These are phyloP conservation scores for Gorgonomyces haynaldii DNA, from an alignment of 192 early-diverging fungal species.

Conservation along the genomic window DNA sequence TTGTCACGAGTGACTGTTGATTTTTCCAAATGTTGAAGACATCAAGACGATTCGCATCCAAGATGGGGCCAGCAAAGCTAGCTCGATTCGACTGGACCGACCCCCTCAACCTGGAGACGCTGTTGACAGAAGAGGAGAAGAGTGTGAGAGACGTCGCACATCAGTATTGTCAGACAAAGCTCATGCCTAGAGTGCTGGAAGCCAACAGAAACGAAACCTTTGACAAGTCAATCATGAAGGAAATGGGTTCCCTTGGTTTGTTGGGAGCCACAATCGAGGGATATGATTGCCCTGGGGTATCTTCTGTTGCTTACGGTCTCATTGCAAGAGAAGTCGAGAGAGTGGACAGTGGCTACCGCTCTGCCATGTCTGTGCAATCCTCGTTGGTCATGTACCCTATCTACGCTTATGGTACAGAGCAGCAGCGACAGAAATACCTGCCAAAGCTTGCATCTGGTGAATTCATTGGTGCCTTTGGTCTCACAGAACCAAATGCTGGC, in stretches of 20 bases:
- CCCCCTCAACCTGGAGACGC: constrained; percentile 67
- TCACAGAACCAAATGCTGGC: constrained; percentile 97
- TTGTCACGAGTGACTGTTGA: too few species aligned
- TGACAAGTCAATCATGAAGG: constrained; percentile 79
- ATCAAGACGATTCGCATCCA: too few species aligned
- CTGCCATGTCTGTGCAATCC: constrained; percentile 96
- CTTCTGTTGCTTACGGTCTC: constrained; percentile 91
- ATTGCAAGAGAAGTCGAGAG: constrained; percentile 93
- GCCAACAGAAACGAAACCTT: constrained; percentile 83
- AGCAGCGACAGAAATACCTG: constrained; percentile 83
- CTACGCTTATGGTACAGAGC: constrained; percentile 78
- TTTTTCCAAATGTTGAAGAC: too few species aligned
- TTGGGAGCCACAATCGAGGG: constrained; percentile 90
- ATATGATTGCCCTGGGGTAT: constrained; percentile 95
- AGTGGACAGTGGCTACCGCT: constrained; percentile 92
- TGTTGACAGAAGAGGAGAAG: constrained; percentile 85
- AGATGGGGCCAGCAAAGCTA: constrained; percentile 28
- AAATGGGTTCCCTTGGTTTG: constrained; percentile 89
- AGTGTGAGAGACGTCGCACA: constrained; percentile 71
- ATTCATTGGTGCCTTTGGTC: constrained; percentile 81
- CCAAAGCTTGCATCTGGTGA: constrained; percentile 81
- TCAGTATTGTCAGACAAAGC: constrained; percentile 78
- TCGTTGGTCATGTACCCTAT: constrained; percentile 99
- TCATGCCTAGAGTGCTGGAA: constrained; percentile 70
- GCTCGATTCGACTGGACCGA: constrained; percentile 50